Conservation (phyloP, 2,329 filamentous ascomycete genomes). For the Fusarium sp. region DNA sequence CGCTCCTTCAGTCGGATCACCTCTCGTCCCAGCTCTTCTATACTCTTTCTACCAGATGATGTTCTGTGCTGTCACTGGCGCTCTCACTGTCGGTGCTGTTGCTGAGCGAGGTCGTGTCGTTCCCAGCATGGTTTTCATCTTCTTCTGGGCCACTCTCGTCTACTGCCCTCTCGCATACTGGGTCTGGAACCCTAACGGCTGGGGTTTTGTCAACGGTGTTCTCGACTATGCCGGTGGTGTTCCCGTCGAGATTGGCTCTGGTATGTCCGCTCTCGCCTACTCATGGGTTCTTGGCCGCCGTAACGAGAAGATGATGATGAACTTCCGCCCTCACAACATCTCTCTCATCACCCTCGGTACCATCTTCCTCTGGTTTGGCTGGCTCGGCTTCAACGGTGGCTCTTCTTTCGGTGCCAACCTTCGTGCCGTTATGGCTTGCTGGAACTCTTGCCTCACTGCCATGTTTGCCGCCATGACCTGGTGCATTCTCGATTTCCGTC, state of each 20-base stretch:
- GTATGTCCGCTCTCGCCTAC: conserved; percentile 92
- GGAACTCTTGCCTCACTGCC: conserved; percentile 95
- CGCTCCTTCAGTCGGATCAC: conserved; percentile 86
- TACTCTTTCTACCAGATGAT: conserved; percentile 99
- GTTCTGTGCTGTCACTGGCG: conserved; percentile 94
- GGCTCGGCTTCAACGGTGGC: conserved; percentile 98
- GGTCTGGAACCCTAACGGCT: conserved; percentile 96
- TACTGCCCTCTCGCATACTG: conserved; percentile 98
- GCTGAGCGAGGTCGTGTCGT: conserved; percentile 94
- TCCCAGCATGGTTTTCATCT: conserved; percentile 94
- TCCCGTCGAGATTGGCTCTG: conserved; percentile 96
- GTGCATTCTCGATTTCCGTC: conserved; percentile 94
- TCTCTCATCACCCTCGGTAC: conserved; percentile 96
- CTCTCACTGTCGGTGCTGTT: conserved; percentile 90
- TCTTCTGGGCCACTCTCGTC: conserved; percentile 96
- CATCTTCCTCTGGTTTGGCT: conserved; percentile 96
- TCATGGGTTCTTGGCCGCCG: conserved; percentile 95
- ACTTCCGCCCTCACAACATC: conserved; percentile 99
- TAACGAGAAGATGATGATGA: conserved; percentile 99
- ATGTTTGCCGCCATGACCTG: conserved; percentile 93
- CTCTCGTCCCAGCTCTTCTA: conserved; percentile 87
- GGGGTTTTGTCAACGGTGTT: conserved; percentile 90
- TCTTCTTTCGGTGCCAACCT: conserved; percentile 95
- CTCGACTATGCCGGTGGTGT: conserved; percentile 97
- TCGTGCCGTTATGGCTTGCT: conserved; percentile 94